Base-by-base conservation (phyloP, 2,329 filamentous ascomycete species). In the Penicillium corylophilum region DNA sequence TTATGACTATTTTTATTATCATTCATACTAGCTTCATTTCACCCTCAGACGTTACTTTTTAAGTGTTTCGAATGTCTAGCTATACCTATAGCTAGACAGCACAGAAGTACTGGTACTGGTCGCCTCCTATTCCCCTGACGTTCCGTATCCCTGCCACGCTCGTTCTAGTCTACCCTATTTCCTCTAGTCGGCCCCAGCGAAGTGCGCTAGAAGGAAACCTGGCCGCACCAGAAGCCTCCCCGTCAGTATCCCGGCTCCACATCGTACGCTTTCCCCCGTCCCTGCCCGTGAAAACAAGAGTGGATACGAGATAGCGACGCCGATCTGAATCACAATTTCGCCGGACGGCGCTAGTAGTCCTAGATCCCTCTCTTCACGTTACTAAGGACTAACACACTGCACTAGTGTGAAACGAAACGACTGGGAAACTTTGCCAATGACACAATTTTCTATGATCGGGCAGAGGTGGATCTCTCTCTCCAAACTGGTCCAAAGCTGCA, bases 181-280 rank as follows among this genome's bases (percentile, higher is more conserved):
- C 41, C 48, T 51, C 46, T 59, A 63, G 60, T 58, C 49, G 53
- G 55, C 53, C 47, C 59, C 54, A 64, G 59, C 55, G 59, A 62
- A 61, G 60, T 54, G 55, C 61, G 60, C 60, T 59, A 63, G 59
- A 63, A 61, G 61, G 62, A 64, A 66, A 66, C 58, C 54, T 60
- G 64, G 57, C 62, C 59, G 64, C 66, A 64, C 64, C 60, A 69
- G 64, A 70, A 64, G 66, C 59, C 55, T n/a, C 62, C 61, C 63
- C 60, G 59, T 65, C 61, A 66, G 60, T 56, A 57, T 44, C 43
- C 45, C 56, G 65, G 65, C 62, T 68, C 66, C 65, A 68, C 66
- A 67, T 61, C 63, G 59, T 68, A 59, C 60, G 44, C 50, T 60
- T 64, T 62, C 57, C 64, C 65, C 64, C 66, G 59, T 61, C 58